Percentiles rank a stretch among this genome's conserved stretches.
These are phyloP conservation scores for Cutaneotrichosporon spelunceum DNA, from an alignment of 1,284 basidiomycete genomes.

Conservation along the genomic window DNA sequence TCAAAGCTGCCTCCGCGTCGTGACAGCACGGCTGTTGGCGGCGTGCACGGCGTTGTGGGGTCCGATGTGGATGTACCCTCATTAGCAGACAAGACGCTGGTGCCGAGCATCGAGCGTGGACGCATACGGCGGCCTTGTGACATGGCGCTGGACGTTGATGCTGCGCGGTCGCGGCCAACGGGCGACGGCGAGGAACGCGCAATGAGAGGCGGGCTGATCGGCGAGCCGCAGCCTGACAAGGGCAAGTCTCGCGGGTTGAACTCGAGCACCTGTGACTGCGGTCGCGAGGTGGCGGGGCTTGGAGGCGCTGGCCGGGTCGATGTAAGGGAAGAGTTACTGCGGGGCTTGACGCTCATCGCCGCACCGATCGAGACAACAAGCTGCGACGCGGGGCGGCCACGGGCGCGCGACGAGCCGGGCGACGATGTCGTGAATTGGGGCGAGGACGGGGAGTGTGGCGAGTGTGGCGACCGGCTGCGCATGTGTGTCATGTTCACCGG, in stretches of 20 bases:
- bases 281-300: conserved; percentile 38
- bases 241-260: conserved; percentile 14
- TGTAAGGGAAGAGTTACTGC: conserved; percentile 29
- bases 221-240: background rate
- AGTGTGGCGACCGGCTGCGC: background rate
- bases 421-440: background rate
- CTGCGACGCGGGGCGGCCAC: conserved; percentile 6
- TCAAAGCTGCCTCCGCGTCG: conserved; percentile 1
- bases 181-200: conserved; percentile 1
- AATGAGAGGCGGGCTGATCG: background rate
- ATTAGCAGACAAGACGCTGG: background rate
- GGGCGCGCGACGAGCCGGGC: conserved; percentile 2
- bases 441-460: conserved; percentile 3
- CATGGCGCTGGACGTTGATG: background rate
- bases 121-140: conserved; percentile 11
- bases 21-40: background rate
- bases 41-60: background rate
- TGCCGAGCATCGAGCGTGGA: conserved; percentile 16
- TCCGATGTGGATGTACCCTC: background rate
- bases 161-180: conserved; percentile 10
- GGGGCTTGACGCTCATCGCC: conserved; percentile 19
- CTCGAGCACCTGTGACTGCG: conserved; percentile 29
- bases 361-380: conserved; percentile 1
- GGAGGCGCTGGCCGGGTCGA: conserved; percentile 43
- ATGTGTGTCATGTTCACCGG: background rate